Conservation (phyloP, 176 grass and related monocot genomes). For the Aegilops bicornis region DNA sequence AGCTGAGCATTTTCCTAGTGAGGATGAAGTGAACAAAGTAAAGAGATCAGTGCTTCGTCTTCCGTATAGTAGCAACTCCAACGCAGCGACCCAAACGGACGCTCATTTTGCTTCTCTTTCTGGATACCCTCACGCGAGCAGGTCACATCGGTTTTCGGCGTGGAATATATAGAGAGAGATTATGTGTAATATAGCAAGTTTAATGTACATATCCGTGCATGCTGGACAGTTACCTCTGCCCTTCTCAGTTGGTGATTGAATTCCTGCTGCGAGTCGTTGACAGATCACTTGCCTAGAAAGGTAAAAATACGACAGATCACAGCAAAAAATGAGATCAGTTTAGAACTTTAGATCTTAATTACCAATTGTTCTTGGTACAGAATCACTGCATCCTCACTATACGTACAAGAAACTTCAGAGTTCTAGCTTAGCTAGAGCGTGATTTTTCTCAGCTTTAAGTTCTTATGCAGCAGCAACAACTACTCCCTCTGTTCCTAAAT, state of each 20-base stretch:
- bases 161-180: conserved; percentile 20
- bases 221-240: conserved; percentile 12
- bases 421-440: background rate
- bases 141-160: background rate
- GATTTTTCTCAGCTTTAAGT: background rate
- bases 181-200: conserved; percentile 18
- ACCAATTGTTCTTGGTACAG: too few species aligned
- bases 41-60: background rate
- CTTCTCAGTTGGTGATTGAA: background rate
- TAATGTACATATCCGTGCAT: conserved; percentile 3
- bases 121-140: background rate
- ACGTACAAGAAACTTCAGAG: too few species aligned
- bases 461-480: background rate
- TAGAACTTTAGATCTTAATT: too few species aligned
- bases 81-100: too few species aligned
- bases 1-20: conserved; percentile 95
- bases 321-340: background rate
- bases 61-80: background rate
- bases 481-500: too few species aligned
- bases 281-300: background rate
- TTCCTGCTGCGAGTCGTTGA: background rate
- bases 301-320: background rate
- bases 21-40: conserved; percentile 72
- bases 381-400: too few species aligned
- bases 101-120: too few species aligned